A percentile compares a stretch with the other conserved stretches of the same genome.
Evolutionary conservation across 140 eudicot genomes (phyloP).

Genomic region (Cichorium intybus): DNA sequence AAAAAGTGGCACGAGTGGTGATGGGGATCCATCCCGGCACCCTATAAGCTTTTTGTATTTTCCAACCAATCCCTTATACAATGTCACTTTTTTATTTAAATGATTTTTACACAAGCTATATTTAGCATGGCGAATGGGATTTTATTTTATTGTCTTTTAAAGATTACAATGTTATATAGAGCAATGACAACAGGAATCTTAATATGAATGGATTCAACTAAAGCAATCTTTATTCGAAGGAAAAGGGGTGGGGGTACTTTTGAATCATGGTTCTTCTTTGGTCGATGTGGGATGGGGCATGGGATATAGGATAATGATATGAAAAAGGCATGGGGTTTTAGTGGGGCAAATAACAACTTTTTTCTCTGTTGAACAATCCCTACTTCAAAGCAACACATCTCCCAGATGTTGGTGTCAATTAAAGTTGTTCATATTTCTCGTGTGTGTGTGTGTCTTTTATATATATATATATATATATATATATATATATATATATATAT

Average conservation of each 20-base stretch:
- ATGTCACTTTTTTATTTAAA: neutral
- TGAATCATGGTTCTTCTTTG: conserved; percentile 14
- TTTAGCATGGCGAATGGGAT: neutral
- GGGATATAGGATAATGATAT: conserved; percentile 24
- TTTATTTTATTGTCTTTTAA: conserved; percentile 8
- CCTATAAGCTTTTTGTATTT: neutral
- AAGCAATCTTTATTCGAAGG: conserved; percentile 13
- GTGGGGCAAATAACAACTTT: conserved; percentile 33
- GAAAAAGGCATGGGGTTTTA: conserved; percentile 26
- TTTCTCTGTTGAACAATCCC: conserved; percentile 21
- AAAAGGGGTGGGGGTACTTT: conserved; percentile 10
- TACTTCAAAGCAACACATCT: conserved; percentile 27
- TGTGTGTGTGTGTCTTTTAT: neutral
- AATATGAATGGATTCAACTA: conserved; percentile 16
- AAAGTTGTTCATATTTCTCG: neutral
- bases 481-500: neutral
- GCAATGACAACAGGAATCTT: conserved; percentile 17
- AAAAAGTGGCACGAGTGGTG: conserved; percentile 5
- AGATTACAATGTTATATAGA: neutral
- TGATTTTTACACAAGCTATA: neutral
- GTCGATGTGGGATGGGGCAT: conserved; percentile 28
- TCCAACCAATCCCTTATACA: neutral
- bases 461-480: neutral
- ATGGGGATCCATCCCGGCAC: neutral
- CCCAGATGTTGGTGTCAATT: conserved; percentile 26